Conservation (phyloP, 495 filamentous ascomycete species). For the Penicillium diatomitis region DNA sequence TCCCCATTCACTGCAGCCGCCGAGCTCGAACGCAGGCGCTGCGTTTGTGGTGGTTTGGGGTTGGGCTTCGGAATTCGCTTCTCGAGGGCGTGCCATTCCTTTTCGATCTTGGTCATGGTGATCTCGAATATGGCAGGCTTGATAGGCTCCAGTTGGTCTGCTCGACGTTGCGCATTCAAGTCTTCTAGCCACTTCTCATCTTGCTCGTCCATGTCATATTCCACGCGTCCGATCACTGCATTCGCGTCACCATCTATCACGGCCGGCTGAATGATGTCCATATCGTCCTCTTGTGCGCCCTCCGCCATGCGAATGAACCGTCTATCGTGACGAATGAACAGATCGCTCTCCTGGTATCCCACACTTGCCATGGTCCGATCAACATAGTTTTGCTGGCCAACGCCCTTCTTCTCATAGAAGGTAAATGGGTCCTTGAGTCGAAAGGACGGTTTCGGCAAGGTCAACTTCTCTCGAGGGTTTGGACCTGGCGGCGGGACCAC, state of each 20-base stretch:
- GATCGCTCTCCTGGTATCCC: constrained; percentile 89
- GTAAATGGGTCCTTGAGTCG: constrained; percentile 49
- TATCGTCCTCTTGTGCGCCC: constrained; percentile 71
- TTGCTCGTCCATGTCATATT: constrained; percentile 99
- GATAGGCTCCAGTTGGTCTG: constrained; percentile 65
- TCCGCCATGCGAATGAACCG: constrained; percentile 72
- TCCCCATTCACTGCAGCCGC: constrained; percentile 89
- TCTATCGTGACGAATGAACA: constrained; percentile 67
- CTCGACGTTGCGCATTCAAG: constrained; percentile 66
- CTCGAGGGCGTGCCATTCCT: constrained; percentile 94
- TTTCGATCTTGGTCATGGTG: constrained; percentile 96
- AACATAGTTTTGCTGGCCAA: constrained; percentile 60
- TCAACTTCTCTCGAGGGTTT: constrained; percentile 57
- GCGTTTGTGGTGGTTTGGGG: constrained; percentile 88
- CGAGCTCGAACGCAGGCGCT: constrained; percentile 81
- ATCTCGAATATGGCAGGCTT: constrained; percentile 92
- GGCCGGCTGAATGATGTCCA: constrained; percentile 52
- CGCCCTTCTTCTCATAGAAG: constrained; percentile 51
- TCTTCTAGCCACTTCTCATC: constrained; percentile 92
- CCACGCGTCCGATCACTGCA: constrained; percentile 63
- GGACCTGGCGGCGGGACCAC: constrained; percentile 53
- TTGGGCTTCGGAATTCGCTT: constrained; percentile 94
- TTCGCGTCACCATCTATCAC: constrained; percentile 55
- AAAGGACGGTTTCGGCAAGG: constrained; percentile 55
- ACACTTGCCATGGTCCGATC: constrained; percentile 89